Conservation (phyloP, 2,329 filamentous ascomycete species). For the Fonsecaea nubica region DNA sequence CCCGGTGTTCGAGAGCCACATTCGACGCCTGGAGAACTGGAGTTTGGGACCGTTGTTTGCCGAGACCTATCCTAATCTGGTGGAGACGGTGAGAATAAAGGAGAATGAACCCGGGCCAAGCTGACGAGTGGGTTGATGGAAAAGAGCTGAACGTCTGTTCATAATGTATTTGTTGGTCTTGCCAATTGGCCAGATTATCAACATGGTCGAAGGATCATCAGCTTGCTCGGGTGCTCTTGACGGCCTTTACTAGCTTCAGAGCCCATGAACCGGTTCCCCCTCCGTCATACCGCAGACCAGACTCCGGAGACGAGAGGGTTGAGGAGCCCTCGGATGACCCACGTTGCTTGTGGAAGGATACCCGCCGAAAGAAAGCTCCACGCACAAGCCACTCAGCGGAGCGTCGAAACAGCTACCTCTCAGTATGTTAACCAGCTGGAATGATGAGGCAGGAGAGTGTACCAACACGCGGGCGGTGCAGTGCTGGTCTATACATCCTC, state of each 20-base stretch:
- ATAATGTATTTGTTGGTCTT: background rate
- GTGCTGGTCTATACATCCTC: too few relatives aligned
- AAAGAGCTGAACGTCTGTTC: background rate
- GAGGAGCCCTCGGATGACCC: background rate
- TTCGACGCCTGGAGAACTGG: conserved; percentile 80
- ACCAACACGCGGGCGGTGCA: too few relatives aligned
- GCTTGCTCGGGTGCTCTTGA: background rate
- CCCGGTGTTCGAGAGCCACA: conserved; percentile 82
- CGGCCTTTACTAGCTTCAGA: background rate
- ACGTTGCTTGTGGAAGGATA: too few relatives aligned
- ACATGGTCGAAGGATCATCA: background rate
- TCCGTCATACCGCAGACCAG: background rate
- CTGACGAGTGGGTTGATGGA: background rate
- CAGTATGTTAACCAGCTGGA: too few relatives aligned
- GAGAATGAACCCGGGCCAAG: background rate
- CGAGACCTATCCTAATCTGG: conserved; percentile 66
- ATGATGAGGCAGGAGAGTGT: too few relatives aligned
- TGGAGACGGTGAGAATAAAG: conserved; percentile 50
- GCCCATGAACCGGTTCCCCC: background rate
- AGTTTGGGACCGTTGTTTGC: conserved; percentile 74
- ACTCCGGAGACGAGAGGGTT: background rate
- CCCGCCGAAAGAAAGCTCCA: too few relatives aligned
- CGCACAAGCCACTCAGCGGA: too few relatives aligned
- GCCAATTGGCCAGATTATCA: background rate
- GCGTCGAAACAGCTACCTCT: too few relatives aligned